Conservation (phyloP, 192 early-diverging fungal species). For the Backusella parvicylindrica region DNA sequence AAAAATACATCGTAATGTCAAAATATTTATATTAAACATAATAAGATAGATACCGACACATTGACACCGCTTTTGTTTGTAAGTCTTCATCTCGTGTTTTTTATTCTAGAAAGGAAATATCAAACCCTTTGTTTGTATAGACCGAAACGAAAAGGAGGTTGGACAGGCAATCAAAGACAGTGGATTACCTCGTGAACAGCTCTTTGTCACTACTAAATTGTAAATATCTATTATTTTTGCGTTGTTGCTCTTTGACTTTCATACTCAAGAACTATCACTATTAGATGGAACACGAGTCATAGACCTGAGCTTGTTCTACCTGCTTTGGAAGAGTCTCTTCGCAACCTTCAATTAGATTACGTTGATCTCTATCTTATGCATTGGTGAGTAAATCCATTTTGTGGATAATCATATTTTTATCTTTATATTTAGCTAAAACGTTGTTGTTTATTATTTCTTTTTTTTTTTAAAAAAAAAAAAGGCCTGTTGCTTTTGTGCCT, state of each 20-base stretch:
- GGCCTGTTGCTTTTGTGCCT: constrained; percentile 30
- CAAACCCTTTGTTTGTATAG: constrained; percentile 31
- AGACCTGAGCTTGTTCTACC: constrained; percentile 56
- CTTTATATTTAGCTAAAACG: no score
- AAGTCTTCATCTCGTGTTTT: not conserved
- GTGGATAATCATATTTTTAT: not conserved
- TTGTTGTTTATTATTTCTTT: not conserved
- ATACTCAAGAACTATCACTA: not conserved
- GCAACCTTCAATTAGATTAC: constrained; percentile 71
- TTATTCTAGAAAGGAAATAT: not conserved
- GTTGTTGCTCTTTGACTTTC: not conserved
- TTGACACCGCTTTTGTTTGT: constrained; percentile 34
- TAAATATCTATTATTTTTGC: not conserved
- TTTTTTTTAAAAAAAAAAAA: no score
- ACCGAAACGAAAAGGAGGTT: constrained; percentile 78
- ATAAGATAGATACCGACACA: constrained; percentile 30
- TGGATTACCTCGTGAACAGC: constrained; percentile 59
- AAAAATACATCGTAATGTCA: not conserved
- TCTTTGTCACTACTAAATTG: constrained; percentile 76
- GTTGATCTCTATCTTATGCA: constrained; percentile 73
- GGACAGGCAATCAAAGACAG: constrained; percentile 66
- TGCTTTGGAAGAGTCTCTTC: constrained; percentile 62
- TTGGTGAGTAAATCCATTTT: constrained; percentile 13
- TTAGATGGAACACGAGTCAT: constrained; percentile 47
- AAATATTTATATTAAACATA: not conserved